Percentiles rank a stretch among this genome's conserved stretches.
Evolutionary conservation across 306 rosid species (phyloP).

Genomic region (Vigna angularis): DNA sequence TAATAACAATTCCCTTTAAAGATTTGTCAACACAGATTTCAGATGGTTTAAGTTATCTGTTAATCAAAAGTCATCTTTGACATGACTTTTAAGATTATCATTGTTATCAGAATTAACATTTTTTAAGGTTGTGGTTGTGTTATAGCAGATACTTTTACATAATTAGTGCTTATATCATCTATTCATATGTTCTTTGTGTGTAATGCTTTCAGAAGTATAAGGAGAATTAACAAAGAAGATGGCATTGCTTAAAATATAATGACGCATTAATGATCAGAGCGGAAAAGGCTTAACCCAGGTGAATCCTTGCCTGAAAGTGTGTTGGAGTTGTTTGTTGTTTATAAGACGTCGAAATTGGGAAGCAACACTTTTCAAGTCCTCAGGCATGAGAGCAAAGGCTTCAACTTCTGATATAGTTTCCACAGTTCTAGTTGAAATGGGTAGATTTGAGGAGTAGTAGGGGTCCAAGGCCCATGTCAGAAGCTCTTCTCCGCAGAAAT

Average conservation of each 20-base stretch:
- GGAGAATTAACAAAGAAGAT: neutral
- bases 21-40: neutral
- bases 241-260: neutral
- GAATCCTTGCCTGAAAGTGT: constrained; percentile 72
- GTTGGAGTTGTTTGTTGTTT: constrained; percentile 70
- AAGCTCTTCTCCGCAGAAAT: constrained; percentile 97
- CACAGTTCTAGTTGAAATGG: constrained; percentile 80
- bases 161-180: neutral
- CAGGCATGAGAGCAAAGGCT: constrained; percentile 82
- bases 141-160: neutral
- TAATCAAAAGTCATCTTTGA: neutral
- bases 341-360: constrained; percentile 75
- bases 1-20: neutral
- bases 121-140: neutral
- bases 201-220: neutral
- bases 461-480: constrained; percentile 94
- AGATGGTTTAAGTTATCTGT: neutral
- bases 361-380: constrained; percentile 75
- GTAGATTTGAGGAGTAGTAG: constrained; percentile 62
- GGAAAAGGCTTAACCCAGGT: constrained; percentile 5
- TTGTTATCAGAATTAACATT: neutral
- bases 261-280: neutral
- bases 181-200: neutral
- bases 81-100: neutral
- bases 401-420: constrained; percentile 76